These are phyloP conservation scores for Parathielavia appendiculata DNA, from an alignment of 495 filamentous ascomycete genomes.

Conservation along the genomic window DNA sequence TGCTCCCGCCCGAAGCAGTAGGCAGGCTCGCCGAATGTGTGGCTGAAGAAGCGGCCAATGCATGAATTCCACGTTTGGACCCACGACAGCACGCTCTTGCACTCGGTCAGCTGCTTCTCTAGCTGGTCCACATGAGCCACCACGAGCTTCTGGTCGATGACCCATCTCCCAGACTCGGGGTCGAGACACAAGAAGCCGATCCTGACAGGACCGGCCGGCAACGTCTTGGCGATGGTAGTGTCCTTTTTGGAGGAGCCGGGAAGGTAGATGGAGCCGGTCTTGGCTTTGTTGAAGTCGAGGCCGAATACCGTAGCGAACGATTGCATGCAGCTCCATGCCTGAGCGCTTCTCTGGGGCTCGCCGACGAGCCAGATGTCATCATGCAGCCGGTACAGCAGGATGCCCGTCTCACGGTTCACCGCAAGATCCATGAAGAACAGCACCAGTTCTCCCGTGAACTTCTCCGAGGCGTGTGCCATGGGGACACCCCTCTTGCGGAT, in stretches of 20 bases:
- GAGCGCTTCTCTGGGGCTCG: constrained; percentile 47
- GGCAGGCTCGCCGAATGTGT: constrained; percentile 62
- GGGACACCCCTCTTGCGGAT: constrained; percentile 55
- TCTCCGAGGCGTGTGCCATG: constrained; percentile 57
- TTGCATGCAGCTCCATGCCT: constrained; percentile 56
- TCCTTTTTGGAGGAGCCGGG: constrained; percentile 20
- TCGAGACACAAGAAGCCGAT: constrained; percentile 62
- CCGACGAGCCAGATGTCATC: constrained; percentile 70
- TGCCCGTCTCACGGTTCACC: constrained; percentile 55
- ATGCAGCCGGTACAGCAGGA: constrained; percentile 58
- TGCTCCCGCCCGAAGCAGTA: constrained; percentile 60
- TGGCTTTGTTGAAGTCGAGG: constrained; percentile 55
- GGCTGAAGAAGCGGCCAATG: constrained; percentile 59
- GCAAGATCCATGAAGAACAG: constrained; percentile 64
- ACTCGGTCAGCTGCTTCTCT: constrained; percentile 48
- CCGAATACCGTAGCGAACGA: constrained; percentile 53
- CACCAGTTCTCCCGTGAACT: constrained; percentile 57
- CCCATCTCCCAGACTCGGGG: constrained; percentile 47
- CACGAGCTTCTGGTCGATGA: constrained; percentile 60
- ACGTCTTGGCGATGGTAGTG: constrained; percentile 21
- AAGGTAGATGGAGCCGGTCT: constrained; percentile 56
- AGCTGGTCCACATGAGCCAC: constrained; percentile 58
- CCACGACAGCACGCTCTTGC: constrained; percentile 57
- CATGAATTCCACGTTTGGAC: constrained; percentile 63
- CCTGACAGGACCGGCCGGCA: constrained; percentile 56